A percentile compares a stretch with the other conserved stretches of the same genome.
Conservation (phyloP, 345 rosid genomes). For the Physaria fendleri region DNA sequence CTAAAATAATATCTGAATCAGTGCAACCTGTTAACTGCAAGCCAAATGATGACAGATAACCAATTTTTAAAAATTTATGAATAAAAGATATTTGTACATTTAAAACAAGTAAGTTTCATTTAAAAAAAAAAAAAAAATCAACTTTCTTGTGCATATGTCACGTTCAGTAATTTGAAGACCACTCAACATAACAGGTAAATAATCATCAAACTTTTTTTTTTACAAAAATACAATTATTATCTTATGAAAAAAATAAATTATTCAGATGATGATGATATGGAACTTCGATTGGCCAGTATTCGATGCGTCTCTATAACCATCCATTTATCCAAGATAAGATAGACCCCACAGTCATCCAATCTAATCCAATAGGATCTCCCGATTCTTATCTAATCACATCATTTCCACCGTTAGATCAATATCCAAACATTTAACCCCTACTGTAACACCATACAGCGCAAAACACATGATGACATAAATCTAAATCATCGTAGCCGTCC, state of each 20-base stretch:
- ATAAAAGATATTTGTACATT: neutral
- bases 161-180: conserved; percentile 25
- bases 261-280: conserved; percentile 19
- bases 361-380: conserved; percentile 10
- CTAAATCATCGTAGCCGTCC: conserved; percentile 17
- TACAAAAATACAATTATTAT: neutral
- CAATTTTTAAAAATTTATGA: neutral
- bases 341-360: conserved; percentile 20
- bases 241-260: neutral
- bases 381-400: conserved; percentile 12
- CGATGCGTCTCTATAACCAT: conserved; percentile 23
- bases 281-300: conserved; percentile 27
- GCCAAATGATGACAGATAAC: neutral
- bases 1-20: neutral
- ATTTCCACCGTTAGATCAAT: conserved; percentile 16
- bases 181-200: neutral
- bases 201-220: conserved; percentile 6
- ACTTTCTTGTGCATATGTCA: conserved; percentile 28
- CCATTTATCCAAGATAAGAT: conserved; percentile 30
- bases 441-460: neutral
- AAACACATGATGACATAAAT: neutral
- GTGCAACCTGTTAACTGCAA: neutral
- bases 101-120: neutral
- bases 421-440: neutral
- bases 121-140: neutral